Evolutionary conservation across 2,329 filamentous ascomycete species (phyloP).

Genomic region (Fusarium haematococcum): DNA sequence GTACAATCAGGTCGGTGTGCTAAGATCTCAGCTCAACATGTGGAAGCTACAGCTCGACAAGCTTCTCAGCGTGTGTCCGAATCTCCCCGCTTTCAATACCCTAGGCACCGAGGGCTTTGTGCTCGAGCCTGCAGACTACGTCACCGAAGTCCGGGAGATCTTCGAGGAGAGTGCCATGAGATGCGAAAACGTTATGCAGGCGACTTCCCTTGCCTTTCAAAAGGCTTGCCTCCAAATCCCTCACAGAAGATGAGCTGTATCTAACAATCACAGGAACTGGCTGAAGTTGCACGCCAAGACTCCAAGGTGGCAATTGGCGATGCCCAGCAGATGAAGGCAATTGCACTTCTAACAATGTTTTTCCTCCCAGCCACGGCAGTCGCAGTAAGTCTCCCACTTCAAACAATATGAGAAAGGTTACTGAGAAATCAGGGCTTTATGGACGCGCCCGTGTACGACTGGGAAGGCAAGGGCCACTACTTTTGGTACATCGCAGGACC

Average conservation of each 20-base stretch:
- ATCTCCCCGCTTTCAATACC: not conserved
- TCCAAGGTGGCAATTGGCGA: conserved; percentile 9
- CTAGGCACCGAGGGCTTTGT: conserved; percentile 2
- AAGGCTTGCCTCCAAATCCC: not conserved
- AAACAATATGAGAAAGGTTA: not conserved
- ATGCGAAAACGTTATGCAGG: conserved; percentile 7
- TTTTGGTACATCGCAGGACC: conserved; percentile 17
- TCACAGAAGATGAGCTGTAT: not conserved
- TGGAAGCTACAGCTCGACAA: conserved; percentile 1
- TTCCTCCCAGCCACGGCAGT: conserved; percentile 4
- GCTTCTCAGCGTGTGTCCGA: not conserved
- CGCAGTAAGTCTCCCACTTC: not conserved
- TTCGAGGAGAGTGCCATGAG: conserved; percentile 1
- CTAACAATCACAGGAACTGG: conserved; percentile 3
- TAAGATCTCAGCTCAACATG: not conserved
- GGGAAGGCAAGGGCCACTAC: conserved; percentile 11
- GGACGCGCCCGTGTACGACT: conserved; percentile 13
- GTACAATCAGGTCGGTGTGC: not conserved
- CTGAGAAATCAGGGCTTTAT: conserved; percentile 8
- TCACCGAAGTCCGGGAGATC: not conserved
- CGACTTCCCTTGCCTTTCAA: conserved; percentile 10
- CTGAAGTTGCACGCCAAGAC: conserved; percentile 1
- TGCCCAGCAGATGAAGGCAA: conserved; percentile 19
- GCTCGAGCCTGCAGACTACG: conserved; percentile 4
- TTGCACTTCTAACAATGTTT: conserved; percentile 9